A percentile compares a stretch with the other conserved stretches of the same genome.
Conservation (phyloP, 176 grass and related monocot genomes). For the Metroxylon sagu region DNA sequence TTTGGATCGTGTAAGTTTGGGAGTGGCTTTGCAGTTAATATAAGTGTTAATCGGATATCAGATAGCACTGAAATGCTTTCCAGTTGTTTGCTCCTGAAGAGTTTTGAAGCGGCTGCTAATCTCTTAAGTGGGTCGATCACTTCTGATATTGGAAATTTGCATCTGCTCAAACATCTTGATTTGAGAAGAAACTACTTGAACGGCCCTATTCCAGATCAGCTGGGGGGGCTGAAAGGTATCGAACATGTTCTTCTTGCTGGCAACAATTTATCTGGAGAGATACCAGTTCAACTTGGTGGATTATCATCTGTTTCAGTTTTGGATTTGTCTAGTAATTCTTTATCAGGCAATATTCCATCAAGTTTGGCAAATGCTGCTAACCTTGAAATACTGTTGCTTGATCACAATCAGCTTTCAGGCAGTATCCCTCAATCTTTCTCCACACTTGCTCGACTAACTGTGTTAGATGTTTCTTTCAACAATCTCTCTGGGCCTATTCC, state of each 20-base stretch:
- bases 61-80: conserved; percentile 27
- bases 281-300: conserved; percentile 28
- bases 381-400: conserved; percentile 37
- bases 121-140: conserved; percentile 27
- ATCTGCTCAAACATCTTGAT: conserved; percentile 32
- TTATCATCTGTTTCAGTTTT: conserved; percentile 34
- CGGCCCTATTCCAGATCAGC: conserved; percentile 2
- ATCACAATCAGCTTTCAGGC: conserved; percentile 49
- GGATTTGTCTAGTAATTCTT: conserved; percentile 46
- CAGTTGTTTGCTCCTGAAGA: conserved; percentile 26
- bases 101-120: conserved; percentile 41
- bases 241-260: conserved; percentile 9
- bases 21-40: conserved; percentile 26
- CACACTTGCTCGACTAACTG: conserved; percentile 21
- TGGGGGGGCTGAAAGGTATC: not conserved
- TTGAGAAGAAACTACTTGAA: conserved; percentile 29
- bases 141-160: conserved; percentile 12
- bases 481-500: conserved; percentile 61
- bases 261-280: conserved; percentile 32
- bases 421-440: conserved; percentile 39
- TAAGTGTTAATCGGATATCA: conserved; percentile 35
- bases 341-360: conserved; percentile 33
- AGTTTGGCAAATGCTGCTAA: conserved; percentile 23
- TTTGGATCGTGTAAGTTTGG: conserved; percentile 27
- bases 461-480: conserved; percentile 53